Percentiles rank a stretch among this genome's conserved stretches.
These are phyloP conservation scores for Oryza australiensis DNA, from an alignment of 176 grass and related monocot species.

Conservation along the genomic window DNA sequence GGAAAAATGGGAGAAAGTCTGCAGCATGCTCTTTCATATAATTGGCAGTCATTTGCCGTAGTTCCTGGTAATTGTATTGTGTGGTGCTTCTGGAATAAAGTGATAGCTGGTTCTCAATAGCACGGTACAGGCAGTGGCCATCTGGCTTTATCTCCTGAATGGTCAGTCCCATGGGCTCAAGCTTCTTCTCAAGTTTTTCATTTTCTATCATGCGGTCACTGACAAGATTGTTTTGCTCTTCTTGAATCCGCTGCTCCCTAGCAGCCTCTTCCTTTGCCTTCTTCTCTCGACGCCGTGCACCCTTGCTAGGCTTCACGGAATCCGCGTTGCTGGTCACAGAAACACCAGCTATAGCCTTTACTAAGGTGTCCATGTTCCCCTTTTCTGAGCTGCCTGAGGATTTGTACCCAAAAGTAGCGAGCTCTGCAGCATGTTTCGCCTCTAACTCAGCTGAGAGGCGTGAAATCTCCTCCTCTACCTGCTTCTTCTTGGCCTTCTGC, in stretches of 20 bases:
- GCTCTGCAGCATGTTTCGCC: constrained; percentile 68
- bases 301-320: constrained; percentile 69
- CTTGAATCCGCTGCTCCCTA: constrained; percentile 89
- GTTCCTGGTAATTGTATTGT: constrained; percentile 64
- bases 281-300: constrained; percentile 59
- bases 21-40: constrained; percentile 71
- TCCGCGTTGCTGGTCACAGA: constrained; percentile 50
- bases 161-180: constrained; percentile 71
- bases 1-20: constrained; percentile 86
- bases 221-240: constrained; percentile 84
- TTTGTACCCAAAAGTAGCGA: constrained; percentile 81
- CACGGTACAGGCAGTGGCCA: constrained; percentile 93
- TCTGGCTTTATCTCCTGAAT: constrained; percentile 94
- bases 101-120: constrained; percentile 83
- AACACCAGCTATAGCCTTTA: constrained; percentile 88
- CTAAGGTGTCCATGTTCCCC: constrained; percentile 68
- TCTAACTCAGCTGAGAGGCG: constrained; percentile 64
- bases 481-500: constrained; percentile 97
- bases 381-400: constrained; percentile 48
- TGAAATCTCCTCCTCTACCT: constrained; percentile 84
- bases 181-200: constrained; percentile 66
- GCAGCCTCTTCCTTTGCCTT: constrained; percentile 93
- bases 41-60: constrained; percentile 72
- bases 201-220: constrained; percentile 83
- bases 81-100: constrained; percentile 44